Percentiles rank a stretch among this genome's conserved stretches.
phyloP scores from a whole-genome alignment of 805 yeast species.

The Wickerhamomyces alni region DNA sequence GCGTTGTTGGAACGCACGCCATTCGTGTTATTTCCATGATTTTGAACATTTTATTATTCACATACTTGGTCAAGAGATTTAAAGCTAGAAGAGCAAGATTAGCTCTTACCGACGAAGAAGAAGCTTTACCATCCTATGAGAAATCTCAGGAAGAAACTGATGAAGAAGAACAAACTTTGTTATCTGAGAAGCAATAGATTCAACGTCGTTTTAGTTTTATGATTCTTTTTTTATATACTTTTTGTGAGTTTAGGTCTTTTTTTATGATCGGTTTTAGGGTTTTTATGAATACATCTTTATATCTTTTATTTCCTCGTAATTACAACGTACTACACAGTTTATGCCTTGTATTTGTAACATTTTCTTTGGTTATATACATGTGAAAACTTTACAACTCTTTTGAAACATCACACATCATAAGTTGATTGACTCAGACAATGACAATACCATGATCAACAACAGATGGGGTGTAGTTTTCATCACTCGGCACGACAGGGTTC shows the following conservation, averaged over 20 bases:
- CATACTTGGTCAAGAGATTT: not conserved
- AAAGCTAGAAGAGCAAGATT: constrained; percentile 1
- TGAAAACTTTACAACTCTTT: not conserved
- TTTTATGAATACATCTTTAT: too few species aligned
- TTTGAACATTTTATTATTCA: too few species aligned
- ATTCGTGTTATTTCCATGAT: constrained; percentile 1
- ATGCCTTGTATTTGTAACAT: not conserved
- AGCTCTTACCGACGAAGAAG: constrained; percentile 6
- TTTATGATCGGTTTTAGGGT: too few species aligned
- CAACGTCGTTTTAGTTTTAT: too few species aligned
- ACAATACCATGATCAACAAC: constrained; percentile 40
- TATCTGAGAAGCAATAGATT: constrained; percentile 1
- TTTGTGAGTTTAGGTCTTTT: too few species aligned
- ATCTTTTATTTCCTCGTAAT: too few species aligned
- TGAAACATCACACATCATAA: too few species aligned
- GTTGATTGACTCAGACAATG: constrained; percentile 26
- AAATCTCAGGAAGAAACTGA: not conserved
- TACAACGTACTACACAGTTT: too few species aligned
- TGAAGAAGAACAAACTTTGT: not conserved
- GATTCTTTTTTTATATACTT: too few species aligned
- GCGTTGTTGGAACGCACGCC: constrained; percentile 7
- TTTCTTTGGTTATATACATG: not conserved
- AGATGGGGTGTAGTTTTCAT: constrained; percentile 32
- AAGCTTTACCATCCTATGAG: constrained; percentile 2
- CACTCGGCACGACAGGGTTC: constrained; percentile 58